Evolutionary conservation across 192 early-diverging fungal species (phyloP).

Genomic region (Backusella macrospora): DNA sequence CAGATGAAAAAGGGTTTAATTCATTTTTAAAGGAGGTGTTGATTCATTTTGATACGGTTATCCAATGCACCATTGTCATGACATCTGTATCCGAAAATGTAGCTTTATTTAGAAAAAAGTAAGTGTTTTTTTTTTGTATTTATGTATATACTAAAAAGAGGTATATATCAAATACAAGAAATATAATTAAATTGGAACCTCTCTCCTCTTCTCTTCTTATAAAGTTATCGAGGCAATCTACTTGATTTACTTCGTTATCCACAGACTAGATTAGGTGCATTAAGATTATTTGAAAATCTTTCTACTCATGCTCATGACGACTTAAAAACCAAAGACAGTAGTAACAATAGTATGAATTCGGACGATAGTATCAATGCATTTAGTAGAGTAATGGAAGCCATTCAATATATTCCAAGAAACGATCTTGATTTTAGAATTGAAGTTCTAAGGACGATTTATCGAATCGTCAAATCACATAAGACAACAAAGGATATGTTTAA

Average conservation of each 20-base stretch:
- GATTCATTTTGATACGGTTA: constrained; percentile 58
- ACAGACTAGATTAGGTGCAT: constrained; percentile 51
- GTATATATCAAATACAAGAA: too few species aligned
- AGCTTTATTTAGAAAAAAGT: constrained; percentile 51
- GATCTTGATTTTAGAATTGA: constrained; percentile 62
- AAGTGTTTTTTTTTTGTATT: constrained; percentile 29
- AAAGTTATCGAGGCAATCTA: constrained; percentile 53
- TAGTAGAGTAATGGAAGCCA: constrained; percentile 57
- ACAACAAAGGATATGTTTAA: constrained; percentile 60
- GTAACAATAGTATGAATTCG: background rate
- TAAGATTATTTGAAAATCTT: constrained; percentile 50
- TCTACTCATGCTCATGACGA: constrained; percentile 47
- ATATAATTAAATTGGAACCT: too few species aligned
- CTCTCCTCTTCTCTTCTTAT: background rate
- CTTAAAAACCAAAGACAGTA: background rate
- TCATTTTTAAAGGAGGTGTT: constrained; percentile 48
- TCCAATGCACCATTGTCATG: constrained; percentile 49
- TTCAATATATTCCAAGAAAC: constrained; percentile 51
- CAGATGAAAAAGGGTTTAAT: constrained; percentile 29
- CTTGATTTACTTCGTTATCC: constrained; percentile 56
- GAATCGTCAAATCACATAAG: constrained; percentile 47
- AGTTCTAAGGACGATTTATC: constrained; percentile 52
- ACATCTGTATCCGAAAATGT: constrained; percentile 47
- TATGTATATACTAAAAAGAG: background rate
- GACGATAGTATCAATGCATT: constrained; percentile 47